Base-by-base conservation (phyloP, 2,329 filamentous ascomycete genomes). In the Fusarium sp. region DNA sequence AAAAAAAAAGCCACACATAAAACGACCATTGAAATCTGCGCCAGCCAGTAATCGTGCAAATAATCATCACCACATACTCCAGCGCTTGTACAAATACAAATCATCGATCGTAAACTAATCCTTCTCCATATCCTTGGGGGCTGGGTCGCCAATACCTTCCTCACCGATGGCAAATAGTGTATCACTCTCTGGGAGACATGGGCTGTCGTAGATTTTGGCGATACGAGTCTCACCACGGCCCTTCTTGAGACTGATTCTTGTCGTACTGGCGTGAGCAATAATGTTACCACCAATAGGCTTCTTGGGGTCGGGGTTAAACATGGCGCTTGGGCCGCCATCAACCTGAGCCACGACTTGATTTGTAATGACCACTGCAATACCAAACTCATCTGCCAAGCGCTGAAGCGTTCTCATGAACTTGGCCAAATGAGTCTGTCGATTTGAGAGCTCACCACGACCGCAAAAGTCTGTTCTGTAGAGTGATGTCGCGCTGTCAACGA, bases 271-370 rank as follows among this genome's bases (percentile, higher is more conserved):
- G 80, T 99, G 96, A 4, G 97, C 96, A 78, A 99, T 98, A 72
- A 99, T 99, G 80, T 99, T 98, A 70, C 96, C 96, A 73, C 96
- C 96, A 78, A 99, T 98, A 0, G 96, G 96, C 81, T 99, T 99
- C 87, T 99, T 99, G 10, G 96, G 96, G 77, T 99, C 97, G 0
- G 97, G 96, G 74, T 99, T 99, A 85, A 97, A 99, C 96, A 99
- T 99, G 66, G 95, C 90, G 77, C 92, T 95, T 30, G 95, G 94
- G 5, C 96, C 96, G 68, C 96, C 96, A 77, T 99, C 96, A 11
- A 99, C 96, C 80, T 99, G 97, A 12, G 96, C 96, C 42, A 99
- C 97, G 30, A 99, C 96, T 80, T 99, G 96, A 78, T 99, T 99
- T 45, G 96, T 98, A 76, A 99, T 99, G 74, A 99, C 93, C 10